These are phyloP conservation scores for Rhodotorula glutinis DNA, from an alignment of 1,284 basidiomycete genomes.

Conservation along the genomic window DNA sequence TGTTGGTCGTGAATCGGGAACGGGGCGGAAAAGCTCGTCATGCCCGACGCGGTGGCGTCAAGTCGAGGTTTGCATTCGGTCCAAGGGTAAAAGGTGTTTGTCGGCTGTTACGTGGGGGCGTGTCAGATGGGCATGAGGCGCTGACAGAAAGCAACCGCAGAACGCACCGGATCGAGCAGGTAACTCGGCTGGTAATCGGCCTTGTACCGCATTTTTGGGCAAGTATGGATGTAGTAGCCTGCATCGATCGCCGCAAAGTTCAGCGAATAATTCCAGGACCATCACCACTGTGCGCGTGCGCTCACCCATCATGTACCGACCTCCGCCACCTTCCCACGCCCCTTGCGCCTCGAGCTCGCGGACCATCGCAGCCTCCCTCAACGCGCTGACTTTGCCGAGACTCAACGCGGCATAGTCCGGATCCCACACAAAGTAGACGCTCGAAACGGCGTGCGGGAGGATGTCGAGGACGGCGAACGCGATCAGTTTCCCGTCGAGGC, in stretches of 20 bases:
- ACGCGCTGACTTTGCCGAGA: constrained; percentile 83
- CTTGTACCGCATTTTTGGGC: constrained; percentile 96
- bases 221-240: constrained; percentile 91
- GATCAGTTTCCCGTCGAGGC: constrained; percentile 73
- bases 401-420: constrained; percentile 69
- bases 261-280: neutral
- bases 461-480: constrained; percentile 90
- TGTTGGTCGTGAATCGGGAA: constrained; percentile 25
- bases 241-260: constrained; percentile 3
- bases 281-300: neutral
- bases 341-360: constrained; percentile 72
- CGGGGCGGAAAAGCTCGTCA: constrained; percentile 58
- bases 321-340: constrained; percentile 46
- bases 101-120: constrained; percentile 56
- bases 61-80: constrained; percentile 60
- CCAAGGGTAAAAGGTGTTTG: constrained; percentile 70
- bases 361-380: constrained; percentile 71
- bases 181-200: constrained; percentile 84
- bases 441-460: constrained; percentile 82
- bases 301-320: constrained; percentile 74
- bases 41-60: constrained; percentile 57
- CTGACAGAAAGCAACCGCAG: neutral
- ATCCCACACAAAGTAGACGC: constrained; percentile 95
- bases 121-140: neutral
- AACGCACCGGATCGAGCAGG: constrained; percentile 75